Conservation (phyloP, 768 basidiomycete genomes). For the Trichaptum fuscoviolaceum region DNA sequence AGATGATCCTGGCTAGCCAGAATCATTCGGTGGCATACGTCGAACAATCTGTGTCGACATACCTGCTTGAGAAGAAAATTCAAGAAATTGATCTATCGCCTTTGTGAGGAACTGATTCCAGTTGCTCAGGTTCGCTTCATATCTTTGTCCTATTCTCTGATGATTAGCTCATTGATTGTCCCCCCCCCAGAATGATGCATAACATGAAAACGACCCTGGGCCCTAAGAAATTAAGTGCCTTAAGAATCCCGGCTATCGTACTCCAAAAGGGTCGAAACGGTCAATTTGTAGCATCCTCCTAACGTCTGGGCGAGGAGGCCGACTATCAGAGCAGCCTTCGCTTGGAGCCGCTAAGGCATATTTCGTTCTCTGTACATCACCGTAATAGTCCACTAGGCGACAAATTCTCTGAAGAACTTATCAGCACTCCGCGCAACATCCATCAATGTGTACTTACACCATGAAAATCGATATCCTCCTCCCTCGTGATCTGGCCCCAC, state of each 20-base stretch:
- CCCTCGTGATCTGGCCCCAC: not conserved
- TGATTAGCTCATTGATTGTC: no score
- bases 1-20: no score
- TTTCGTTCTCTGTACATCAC: not conserved
- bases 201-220: not conserved
- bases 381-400: not conserved
- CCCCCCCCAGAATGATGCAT: not conserved
- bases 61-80: no score
- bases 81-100: no score
- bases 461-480: not conserved
- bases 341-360: not conserved
- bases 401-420: not conserved
- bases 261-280: not conserved
- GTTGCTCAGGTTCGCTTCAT: no score
- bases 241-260: not conserved
- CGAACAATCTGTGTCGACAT: no score
- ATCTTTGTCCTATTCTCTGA: no score
- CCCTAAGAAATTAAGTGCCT: not conserved
- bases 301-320: not conserved
- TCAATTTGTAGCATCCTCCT: not conserved
- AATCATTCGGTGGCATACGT: no score
- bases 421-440: not conserved
- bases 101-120: no score
- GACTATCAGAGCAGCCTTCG: not conserved
- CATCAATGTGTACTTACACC: not conserved